Conservation (phyloP, 1,139 yeast species). For the Kurtzmaniella quercitrusa region DNA sequence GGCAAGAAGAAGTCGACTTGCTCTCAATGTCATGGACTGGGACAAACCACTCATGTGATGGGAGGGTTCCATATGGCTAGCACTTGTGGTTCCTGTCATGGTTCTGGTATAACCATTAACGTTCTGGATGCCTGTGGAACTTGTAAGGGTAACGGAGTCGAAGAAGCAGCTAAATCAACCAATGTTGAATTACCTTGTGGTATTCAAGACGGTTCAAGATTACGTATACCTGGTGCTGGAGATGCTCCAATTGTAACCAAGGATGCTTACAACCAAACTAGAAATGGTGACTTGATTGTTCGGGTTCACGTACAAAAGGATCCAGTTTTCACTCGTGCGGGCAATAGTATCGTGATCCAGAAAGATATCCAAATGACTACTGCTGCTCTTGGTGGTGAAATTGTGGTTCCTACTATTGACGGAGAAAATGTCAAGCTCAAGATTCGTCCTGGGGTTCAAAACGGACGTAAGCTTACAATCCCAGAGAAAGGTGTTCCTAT, state of each 20-base stretch:
- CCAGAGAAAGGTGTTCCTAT: slow-evolving; percentile 89
- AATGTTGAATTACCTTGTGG: slow-evolving; percentile 88
- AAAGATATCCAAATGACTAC: slow-evolving; percentile 87
- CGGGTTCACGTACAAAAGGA: slow-evolving; percentile 77
- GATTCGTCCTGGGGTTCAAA: slow-evolving; percentile 84
- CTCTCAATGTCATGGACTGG: slow-evolving; percentile 88
- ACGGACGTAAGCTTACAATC: slow-evolving; percentile 68
- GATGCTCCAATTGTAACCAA: slow-evolving; percentile 76
- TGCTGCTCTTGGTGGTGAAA: slow-evolving; percentile 91
- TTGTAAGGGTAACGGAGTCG: slow-evolving; percentile 90
- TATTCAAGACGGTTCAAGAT: slow-evolving; percentile 77
- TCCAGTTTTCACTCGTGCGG: slow-evolving; percentile 61
- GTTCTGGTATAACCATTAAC: slow-evolving; percentile 78
- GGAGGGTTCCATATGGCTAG: slow-evolving; percentile 98
- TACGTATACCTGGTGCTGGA: slow-evolving; percentile 85
- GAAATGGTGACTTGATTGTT: slow-evolving; percentile 84
- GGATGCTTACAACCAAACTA: slow-evolving; percentile 58
- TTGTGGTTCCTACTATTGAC: slow-evolving; percentile 83
- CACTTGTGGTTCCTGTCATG: slow-evolving; percentile 84
- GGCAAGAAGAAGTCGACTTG: slow-evolving; percentile 80
- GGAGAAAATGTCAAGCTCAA: slow-evolving; percentile 71
- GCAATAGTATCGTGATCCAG: slow-evolving; percentile 58
- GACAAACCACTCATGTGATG: slow-evolving; percentile 79
- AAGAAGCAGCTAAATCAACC: slow-evolving; percentile 61
- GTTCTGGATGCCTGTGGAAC: slow-evolving; percentile 66